Evolutionary conservation across 805 yeast species (phyloP).

Genomic region (Suhomyces canberraensis): DNA sequence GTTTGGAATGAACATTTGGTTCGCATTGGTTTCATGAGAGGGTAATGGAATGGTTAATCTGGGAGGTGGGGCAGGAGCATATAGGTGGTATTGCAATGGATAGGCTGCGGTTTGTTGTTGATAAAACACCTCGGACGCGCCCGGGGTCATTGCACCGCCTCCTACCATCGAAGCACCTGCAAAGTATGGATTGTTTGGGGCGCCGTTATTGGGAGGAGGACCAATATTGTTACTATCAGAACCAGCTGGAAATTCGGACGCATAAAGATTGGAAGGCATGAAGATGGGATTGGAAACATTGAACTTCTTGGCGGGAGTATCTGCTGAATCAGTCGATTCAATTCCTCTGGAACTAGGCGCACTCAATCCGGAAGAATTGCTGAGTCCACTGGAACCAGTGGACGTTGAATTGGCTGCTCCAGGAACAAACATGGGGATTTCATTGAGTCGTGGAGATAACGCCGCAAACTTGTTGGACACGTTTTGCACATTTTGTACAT

Average conservation of each 20-base stretch:
- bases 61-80: conserved; percentile 88
- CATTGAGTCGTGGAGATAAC: conserved; percentile 48
- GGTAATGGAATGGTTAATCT: conserved; percentile 56
- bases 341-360: background rate
- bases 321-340: background rate
- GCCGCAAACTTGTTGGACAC: conserved; percentile 38
- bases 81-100: conserved; percentile 77
- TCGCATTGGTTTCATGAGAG: conserved; percentile 69
- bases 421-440: conserved; percentile 50
- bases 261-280: conserved; percentile 23
- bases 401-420: conserved; percentile 1
- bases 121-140: conserved; percentile 19
- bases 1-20: conserved; percentile 68
- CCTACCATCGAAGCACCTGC: conserved; percentile 8
- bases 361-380: background rate
- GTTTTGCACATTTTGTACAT: conserved; percentile 21
- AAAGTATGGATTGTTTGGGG: conserved; percentile 21
- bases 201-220: background rate
- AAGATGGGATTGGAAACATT: conserved; percentile 40
- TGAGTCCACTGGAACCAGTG: background rate
- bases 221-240: background rate
- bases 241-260: conserved; percentile 3
- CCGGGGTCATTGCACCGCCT: conserved; percentile 11
- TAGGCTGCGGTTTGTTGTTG: conserved; percentile 24
- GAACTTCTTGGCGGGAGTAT: conserved; percentile 21